Conservation (phyloP, 73 alveolate genomes). For the Paramecium tetraurelia region DNA sequence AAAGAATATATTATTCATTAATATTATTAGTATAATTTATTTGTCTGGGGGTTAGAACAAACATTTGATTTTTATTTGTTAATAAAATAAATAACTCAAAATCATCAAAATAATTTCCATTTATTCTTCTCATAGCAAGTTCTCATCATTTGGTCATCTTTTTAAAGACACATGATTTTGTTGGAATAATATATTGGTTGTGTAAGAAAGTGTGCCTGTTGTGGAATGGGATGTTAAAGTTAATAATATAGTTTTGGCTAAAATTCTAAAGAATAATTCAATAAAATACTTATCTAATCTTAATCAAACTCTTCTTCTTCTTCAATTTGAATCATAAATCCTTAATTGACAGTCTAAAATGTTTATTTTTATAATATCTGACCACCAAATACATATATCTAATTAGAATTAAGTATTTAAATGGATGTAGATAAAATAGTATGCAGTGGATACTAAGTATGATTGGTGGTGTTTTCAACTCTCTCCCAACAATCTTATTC, state of each 20-base stretch:
- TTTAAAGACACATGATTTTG: neutral
- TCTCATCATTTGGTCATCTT: neutral
- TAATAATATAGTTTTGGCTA: neutral
- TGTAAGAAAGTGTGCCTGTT: neutral
- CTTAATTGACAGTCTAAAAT: neutral
- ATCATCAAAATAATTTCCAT: neutral
- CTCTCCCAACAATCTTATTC: slow-evolving; percentile 16
- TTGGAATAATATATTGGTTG: neutral
- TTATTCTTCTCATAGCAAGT: neutral
- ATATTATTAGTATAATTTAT: neutral
- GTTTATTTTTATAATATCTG: neutral
- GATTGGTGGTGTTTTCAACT: neutral
- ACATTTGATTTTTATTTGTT: neutral
- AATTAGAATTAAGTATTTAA: neutral
- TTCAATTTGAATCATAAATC: slow-evolving; percentile 22
- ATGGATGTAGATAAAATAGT: slow-evolving; percentile 9
- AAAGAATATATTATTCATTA: neutral
- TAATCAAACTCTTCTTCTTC: slow-evolving; percentile 29
- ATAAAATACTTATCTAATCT: neutral
- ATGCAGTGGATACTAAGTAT: neutral
- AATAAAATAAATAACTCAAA: neutral
- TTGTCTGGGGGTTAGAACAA: neutral
- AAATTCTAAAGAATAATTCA: neutral
- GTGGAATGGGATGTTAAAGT: neutral
- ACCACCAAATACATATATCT: slow-evolving; percentile 35